phyloP scores from a whole-genome alignment of 202 grass and related monocot genomes.

The Eragrostis tef region DNA sequence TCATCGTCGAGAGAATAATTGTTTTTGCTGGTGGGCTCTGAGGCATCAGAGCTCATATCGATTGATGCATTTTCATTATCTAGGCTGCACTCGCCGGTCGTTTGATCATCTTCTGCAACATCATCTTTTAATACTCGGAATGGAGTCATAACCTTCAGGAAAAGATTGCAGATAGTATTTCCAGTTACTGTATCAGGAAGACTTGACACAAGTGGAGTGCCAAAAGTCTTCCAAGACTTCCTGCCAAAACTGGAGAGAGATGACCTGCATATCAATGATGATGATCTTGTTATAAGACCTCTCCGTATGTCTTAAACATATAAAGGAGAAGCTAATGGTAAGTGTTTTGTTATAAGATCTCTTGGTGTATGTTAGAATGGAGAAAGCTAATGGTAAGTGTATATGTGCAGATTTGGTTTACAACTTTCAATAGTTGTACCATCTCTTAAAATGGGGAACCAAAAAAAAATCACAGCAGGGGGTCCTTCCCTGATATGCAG shows the following conservation, averaged over 20 bases:
- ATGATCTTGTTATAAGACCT: slow-evolving; percentile 3
- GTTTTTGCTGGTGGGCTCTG: slow-evolving; percentile 44
- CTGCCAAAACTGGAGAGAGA: slow-evolving; percentile 61
- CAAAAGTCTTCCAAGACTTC: slow-evolving; percentile 83
- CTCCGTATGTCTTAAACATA: slow-evolving; percentile 14
- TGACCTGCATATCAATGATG: slow-evolving; percentile 46
- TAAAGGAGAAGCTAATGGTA: background rate
- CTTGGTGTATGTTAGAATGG: background rate
- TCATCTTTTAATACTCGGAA: slow-evolving; percentile 55
- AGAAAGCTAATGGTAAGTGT: background rate
- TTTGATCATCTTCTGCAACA: slow-evolving; percentile 47
- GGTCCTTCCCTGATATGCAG: no score
- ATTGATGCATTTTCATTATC: slow-evolving; percentile 39
- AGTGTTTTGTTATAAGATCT: slow-evolving; percentile 3
- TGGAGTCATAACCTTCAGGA: slow-evolving; percentile 68
- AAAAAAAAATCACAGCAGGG: no score
- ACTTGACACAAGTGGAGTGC: slow-evolving; percentile 70
- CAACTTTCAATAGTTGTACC: background rate
- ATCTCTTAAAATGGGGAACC: background rate
- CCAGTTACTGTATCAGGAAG: slow-evolving; percentile 65
- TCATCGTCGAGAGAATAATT: slow-evolving; percentile 41
- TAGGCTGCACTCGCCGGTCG: slow-evolving; percentile 28
- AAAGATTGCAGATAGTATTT: slow-evolving; percentile 55
- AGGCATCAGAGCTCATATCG: slow-evolving; percentile 32
- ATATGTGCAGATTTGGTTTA: slow-evolving; percentile 14